Percentiles rank a stretch among this genome's conserved stretches.
Evolutionary conservation across 148 eudicot species (phyloP).

Genomic region (Chenopodium formosanum): DNA sequence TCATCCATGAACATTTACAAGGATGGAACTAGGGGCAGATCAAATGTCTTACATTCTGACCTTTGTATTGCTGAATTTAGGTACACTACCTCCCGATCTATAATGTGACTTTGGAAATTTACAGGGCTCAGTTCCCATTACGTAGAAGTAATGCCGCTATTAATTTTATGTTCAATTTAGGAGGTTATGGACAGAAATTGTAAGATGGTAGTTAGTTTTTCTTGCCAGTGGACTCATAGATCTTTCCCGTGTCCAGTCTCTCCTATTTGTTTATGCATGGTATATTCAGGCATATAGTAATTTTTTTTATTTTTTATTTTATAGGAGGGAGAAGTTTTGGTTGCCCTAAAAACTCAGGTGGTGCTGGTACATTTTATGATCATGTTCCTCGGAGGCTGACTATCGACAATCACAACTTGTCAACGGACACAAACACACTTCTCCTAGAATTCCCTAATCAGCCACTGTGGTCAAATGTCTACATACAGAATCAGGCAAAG

Average conservation of each 20-base stretch:
- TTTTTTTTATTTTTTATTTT: background rate
- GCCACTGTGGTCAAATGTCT: constrained; percentile 83
- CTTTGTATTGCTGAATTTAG: background rate
- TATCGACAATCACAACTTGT: constrained; percentile 62
- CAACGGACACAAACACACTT: constrained; percentile 86
- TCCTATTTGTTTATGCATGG: constrained; percentile 3
- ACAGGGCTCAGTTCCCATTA: background rate
- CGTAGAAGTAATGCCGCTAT: background rate
- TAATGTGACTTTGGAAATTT: background rate
- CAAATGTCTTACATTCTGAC: background rate
- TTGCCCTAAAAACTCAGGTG: constrained; percentile 84
- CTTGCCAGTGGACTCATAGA: background rate
- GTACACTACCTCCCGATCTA: background rate
- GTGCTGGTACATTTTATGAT: constrained; percentile 92
- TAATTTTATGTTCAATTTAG: background rate
- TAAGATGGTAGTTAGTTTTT: background rate
- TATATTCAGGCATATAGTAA: background rate
- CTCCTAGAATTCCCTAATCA: constrained; percentile 80
- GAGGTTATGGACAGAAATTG: background rate
- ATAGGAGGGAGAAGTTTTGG: constrained; percentile 90
- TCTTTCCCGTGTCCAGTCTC: background rate
- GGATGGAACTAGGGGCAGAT: background rate
- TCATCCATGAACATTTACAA: background rate
- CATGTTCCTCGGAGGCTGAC: constrained; percentile 68
- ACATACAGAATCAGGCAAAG: constrained; percentile 62